These are phyloP conservation scores for Smallanthus sonchifolius DNA, from an alignment of 129 eudicot genomes.

Conservation along the genomic window DNA sequence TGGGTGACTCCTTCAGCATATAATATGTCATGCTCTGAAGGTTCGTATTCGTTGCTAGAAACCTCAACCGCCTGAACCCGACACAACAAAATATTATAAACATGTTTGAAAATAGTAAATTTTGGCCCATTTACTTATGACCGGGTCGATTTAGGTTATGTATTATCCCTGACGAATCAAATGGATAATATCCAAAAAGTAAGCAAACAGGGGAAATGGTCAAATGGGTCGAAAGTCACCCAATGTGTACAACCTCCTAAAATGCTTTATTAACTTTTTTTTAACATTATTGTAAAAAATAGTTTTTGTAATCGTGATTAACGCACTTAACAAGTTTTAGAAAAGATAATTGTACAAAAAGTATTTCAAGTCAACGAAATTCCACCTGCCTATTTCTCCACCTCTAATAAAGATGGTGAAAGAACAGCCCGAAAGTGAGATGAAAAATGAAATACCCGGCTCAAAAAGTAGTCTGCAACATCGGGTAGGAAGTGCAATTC, in stretches of 20 bases:
- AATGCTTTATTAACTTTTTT: background rate
- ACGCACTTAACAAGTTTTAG: background rate
- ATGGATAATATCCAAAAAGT: background rate
- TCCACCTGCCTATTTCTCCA: background rate
- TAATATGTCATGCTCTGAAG: constrained; percentile 84
- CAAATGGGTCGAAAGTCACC: background rate
- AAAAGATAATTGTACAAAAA: no score
- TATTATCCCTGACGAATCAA: background rate
- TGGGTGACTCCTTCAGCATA: constrained; percentile 96
- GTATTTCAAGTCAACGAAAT: no score
- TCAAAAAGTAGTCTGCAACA: constrained; percentile 46
- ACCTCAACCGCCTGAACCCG: constrained; percentile 80
- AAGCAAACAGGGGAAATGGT: background rate
- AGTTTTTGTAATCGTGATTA: background rate
- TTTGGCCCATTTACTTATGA: background rate
- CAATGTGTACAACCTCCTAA: background rate
- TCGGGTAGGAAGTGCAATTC: constrained; percentile 46
- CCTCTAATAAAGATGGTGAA: background rate
- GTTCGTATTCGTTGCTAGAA: constrained; percentile 95
- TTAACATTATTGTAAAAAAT: background rate
- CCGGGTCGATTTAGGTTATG: background rate
- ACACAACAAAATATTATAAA: background rate
- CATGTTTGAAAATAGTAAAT: background rate
- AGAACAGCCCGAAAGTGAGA: background rate
- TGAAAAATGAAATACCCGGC: constrained; percentile 30